Conservation (phyloP, 169 alveolate species). For the Cryptosporidium andersoni region DNA sequence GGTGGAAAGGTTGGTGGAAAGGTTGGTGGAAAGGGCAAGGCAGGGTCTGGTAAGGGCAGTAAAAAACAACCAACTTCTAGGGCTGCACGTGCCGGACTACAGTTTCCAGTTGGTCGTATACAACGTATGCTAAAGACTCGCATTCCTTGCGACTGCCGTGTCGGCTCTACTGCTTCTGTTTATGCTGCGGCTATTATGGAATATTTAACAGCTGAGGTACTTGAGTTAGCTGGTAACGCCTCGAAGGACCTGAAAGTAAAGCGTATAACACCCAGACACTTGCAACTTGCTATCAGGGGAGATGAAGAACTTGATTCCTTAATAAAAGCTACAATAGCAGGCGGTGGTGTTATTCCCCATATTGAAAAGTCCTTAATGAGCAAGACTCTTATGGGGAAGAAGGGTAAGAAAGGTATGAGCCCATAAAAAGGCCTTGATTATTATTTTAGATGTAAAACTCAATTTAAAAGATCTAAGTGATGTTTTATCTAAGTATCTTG, state of each 20-base stretch:
- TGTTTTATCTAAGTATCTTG: conserved; percentile 5
- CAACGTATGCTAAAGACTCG: conserved; percentile 97
- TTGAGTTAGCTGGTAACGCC: conserved; percentile 99
- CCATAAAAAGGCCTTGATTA: conserved; percentile 59
- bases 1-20: conserved; percentile 90
- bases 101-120: conserved; percentile 99
- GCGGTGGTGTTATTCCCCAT: conserved; percentile 99
- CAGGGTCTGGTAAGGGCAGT: conserved; percentile 92
- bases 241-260: conserved; percentile 96
- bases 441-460: conserved; percentile 4
- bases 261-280: conserved; percentile 96
- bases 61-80: conserved; percentile 97
- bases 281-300: conserved; percentile 96
- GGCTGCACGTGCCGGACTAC: conserved; percentile 99
- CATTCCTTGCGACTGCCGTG: conserved; percentile 96
- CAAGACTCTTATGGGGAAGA: conserved; percentile 79
- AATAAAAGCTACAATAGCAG: conserved; percentile 98
- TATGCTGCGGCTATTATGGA: conserved; percentile 99
- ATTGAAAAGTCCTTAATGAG: conserved; percentile 93
- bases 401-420: conserved; percentile 75
- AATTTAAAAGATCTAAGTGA: not conserved
- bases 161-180: conserved; percentile 99
- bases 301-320: conserved; percentile 98
- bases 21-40: conserved; percentile 87
- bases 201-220: conserved; percentile 99